These are phyloP conservation scores for Solanum appendiculatum DNA, from an alignment of 257 asterid species.

Conservation along the genomic window DNA sequence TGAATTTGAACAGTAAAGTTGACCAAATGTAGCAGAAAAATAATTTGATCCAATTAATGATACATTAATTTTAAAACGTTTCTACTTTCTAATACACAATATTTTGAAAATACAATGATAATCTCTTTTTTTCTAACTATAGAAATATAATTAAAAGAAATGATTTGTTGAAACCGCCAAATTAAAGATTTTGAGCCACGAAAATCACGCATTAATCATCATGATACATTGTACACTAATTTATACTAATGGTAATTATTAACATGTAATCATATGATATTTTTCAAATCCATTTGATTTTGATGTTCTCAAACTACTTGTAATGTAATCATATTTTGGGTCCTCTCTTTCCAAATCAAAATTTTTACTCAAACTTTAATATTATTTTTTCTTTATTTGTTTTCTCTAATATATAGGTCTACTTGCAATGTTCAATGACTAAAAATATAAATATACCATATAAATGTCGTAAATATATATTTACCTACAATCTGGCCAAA, in stretches of 20 bases:
- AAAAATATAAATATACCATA: neutral
- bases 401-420: neutral
- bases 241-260: neutral
- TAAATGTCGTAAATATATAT: neutral
- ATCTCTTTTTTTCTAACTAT: neutral
- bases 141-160: neutral
- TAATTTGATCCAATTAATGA: neutral
- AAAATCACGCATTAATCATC: neutral
- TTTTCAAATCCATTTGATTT: neutral
- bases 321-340: neutral
- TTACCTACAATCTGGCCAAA: neutral
- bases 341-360: neutral
- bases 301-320: neutral
- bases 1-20: neutral
- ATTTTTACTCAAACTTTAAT: neutral
- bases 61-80: neutral
- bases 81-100: neutral
- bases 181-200: neutral
- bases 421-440: neutral
- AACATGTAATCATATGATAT: neutral
- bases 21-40: neutral
- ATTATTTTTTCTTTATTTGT: neutral
- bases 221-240: neutral
- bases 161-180: neutral
- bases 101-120: neutral